Base-by-base conservation (phyloP, 768 basidiomycete species). In the Daedalea quercina region DNA sequence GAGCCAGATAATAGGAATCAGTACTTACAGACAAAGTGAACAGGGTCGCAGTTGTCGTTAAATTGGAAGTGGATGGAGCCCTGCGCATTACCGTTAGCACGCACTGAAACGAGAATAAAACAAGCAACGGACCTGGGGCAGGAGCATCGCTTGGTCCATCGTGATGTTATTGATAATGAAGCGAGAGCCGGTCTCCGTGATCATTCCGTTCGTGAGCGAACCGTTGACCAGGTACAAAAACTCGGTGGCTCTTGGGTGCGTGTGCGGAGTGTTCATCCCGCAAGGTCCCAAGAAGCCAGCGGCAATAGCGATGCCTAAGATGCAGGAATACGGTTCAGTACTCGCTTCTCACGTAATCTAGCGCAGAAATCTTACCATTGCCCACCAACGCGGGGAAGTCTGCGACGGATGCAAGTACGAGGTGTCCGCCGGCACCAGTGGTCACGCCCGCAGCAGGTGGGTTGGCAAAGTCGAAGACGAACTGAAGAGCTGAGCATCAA, bases 221-320 rank as follows among this genome's bases (percentile, higher is more conserved):
- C 66, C 66, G 44, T 68, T 64, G 44, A 67, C 55, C 33, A 60
- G 51, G 53, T 65, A 67, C 50, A 65, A 49, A 26, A 71, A 57
- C 61, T 71, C 69, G 19, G 65, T 65, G 8, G 68, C 69, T 22
- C 67, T 67, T 9, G 67, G 67, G 48, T 70, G 69, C 6, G 61
- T 64, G 55, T 71, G 69, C 9, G 69, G 69, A 9, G 66, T 70
- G 63, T 71, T 69, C 65, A 66, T 60, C 9, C 64, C 65, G 50
- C 67, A 68, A 1, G 67, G 66, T 47, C 61, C 64, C 19, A 67
- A 54, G 56, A 57, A 60, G 11, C 65, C 65, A 31, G 63, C 47
- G 25, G 62, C 58, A 57, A 64, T 62, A 9, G 65, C 61, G 31
- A 64, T 56, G 22, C 50, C 60, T 61, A 59, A 60, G 47, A 64